These are phyloP conservation scores for Vachellia pachyceras DNA, from an alignment of 306 rosid genomes.

Conservation along the genomic window DNA sequence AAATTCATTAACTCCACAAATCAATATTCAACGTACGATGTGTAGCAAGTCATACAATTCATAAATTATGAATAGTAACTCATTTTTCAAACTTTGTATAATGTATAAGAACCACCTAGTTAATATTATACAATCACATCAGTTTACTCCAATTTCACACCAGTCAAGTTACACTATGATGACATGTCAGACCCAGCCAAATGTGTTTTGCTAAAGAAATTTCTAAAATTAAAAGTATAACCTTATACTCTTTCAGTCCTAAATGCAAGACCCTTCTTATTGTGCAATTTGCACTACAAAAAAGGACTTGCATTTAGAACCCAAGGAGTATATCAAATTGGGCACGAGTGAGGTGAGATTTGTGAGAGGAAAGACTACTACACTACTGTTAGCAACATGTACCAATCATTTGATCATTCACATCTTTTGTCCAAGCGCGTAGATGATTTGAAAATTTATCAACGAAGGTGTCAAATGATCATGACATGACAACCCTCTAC, in stretches of 20 bases:
- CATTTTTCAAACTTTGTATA: background rate
- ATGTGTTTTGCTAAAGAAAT: background rate
- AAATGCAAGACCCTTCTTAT: no score
- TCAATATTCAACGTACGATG: background rate
- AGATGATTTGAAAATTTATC: background rate
- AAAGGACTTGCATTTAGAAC: background rate
- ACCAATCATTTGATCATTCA: background rate
- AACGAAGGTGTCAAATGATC: background rate
- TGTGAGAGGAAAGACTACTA: background rate
- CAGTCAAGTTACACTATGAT: background rate
- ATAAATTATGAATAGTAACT: background rate
- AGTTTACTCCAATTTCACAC: slow-evolving; percentile 16
- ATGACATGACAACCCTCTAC: background rate
- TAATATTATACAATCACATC: slow-evolving; percentile 8
- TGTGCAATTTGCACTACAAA: no score
- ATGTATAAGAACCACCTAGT: background rate
- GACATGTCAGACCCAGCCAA: slow-evolving; percentile 11
- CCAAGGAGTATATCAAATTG: background rate
- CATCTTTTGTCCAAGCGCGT: slow-evolving; percentile 11
- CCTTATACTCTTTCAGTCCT: background rate
- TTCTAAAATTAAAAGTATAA: slow-evolving; percentile 6
- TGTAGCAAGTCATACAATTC: background rate
- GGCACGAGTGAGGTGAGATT: background rate
- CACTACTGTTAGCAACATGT: background rate
- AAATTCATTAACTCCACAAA: slow-evolving; percentile 7